Evolutionary conservation across 2,329 filamentous ascomycete genomes (phyloP).

Genomic region (Tolypocladium pustulatum): DNA sequence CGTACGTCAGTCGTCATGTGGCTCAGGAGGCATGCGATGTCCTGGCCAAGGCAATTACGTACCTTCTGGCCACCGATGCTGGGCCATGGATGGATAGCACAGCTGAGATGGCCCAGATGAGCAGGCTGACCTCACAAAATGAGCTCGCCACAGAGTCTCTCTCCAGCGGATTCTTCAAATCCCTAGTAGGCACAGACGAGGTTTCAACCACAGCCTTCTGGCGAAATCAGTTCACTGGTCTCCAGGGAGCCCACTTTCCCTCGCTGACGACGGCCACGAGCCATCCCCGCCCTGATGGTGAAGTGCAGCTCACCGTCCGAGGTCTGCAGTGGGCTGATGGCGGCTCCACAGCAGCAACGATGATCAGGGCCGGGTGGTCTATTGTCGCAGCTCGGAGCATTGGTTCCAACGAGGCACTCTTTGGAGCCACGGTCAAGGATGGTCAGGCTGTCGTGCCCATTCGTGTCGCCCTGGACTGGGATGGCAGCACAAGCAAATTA

Average conservation of each 20-base stretch:
- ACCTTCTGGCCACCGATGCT: not conserved
- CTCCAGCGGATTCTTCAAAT: slow-evolving; percentile 4
- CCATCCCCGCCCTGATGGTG: not conserved
- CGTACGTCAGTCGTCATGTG: not conserved
- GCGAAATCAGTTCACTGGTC: slow-evolving; percentile 2
- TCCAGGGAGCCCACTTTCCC: slow-evolving; percentile 3
- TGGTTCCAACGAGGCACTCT: slow-evolving; percentile 18
- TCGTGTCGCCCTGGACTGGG: slow-evolving; percentile 3
- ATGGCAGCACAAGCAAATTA: slow-evolving; percentile 3
- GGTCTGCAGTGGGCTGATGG: not conserved
- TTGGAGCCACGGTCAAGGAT: slow-evolving; percentile 11
- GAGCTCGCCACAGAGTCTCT: not conserved
- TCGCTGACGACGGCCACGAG: not conserved
- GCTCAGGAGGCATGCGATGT: slow-evolving; percentile 1
- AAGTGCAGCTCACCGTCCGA: not conserved
- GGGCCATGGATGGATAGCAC: not conserved
- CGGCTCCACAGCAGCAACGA: not conserved
- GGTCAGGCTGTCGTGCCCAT: slow-evolving; percentile 9
- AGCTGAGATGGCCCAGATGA: not conserved
- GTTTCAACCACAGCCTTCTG: slow-evolving; percentile 1
- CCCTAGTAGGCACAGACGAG: slow-evolving; percentile 1
- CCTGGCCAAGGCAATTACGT: slow-evolving; percentile 1
- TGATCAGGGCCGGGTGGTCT: slow-evolving; percentile 11
- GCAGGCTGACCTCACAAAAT: not conserved
- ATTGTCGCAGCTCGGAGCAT: slow-evolving; percentile 25